phyloP scores from a whole-genome alignment of 352 stramenopile species.

The Paralagenidium karlingii region DNA sequence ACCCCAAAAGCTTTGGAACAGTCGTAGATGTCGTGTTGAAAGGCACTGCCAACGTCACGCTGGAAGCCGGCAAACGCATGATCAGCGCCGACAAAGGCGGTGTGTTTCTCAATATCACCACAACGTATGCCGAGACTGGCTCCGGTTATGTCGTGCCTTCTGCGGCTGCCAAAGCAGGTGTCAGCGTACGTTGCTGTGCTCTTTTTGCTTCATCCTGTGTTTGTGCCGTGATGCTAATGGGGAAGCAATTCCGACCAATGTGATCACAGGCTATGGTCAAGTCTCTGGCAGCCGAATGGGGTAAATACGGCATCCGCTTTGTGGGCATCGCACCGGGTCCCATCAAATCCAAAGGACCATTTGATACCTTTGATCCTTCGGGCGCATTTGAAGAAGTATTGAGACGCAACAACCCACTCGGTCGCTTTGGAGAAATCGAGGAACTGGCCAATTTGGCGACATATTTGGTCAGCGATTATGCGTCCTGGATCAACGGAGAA shows the following conservation, averaged over 20 bases:
- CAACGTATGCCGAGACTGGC: slow-evolving; percentile 89
- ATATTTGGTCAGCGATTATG: slow-evolving; percentile 71
- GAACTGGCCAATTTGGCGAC: slow-evolving; percentile 68
- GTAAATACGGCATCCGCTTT: slow-evolving; percentile 90
- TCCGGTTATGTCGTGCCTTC: slow-evolving; percentile 93
- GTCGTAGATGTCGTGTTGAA: slow-evolving; percentile 94
- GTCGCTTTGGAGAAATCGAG: slow-evolving; percentile 60
- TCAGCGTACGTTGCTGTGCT: slow-evolving; percentile 35
- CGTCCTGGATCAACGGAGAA: slow-evolving; percentile 71
- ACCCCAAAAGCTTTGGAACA: slow-evolving; percentile 91
- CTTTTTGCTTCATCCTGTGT: slow-evolving; percentile 5
- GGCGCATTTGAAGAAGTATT: slow-evolving; percentile 54
- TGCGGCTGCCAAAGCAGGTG: slow-evolving; percentile 91
- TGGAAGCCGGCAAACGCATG: slow-evolving; percentile 68
- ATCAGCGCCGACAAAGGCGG: slow-evolving; percentile 61
- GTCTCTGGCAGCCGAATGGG: slow-evolving; percentile 94
- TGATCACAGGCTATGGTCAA: slow-evolving; percentile 86
- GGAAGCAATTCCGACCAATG: slow-evolving; percentile 3
- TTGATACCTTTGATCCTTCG: slow-evolving; percentile 61
- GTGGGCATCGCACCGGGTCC: slow-evolving; percentile 94
- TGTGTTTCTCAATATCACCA: slow-evolving; percentile 95
- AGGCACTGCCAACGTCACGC: slow-evolving; percentile 72
- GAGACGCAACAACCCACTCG: slow-evolving; percentile 51
- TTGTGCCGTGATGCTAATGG: slow-evolving; percentile 8
- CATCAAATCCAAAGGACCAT: slow-evolving; percentile 84